Conservation (phyloP, 2,329 filamentous ascomycete genomes). For the Fonsecaea nubica region DNA sequence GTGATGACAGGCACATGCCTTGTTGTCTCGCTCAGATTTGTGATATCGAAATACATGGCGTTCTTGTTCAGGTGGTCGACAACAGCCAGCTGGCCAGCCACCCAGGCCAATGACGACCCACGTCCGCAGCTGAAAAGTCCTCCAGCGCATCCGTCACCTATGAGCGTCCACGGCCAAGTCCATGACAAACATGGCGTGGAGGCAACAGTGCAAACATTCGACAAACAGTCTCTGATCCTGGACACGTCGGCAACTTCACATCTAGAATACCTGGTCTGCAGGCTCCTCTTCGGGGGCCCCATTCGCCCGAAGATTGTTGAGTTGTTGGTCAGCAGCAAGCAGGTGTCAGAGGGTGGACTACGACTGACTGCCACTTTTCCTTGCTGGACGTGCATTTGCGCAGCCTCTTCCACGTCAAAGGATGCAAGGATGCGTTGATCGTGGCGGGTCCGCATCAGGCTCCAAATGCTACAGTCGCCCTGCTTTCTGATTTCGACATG, state of each 20-base stretch:
- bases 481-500: background rate
- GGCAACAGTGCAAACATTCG: background rate
- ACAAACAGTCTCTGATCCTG: background rate
- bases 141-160: background rate
- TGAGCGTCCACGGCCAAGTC: background rate
- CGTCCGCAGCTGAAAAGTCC: background rate
- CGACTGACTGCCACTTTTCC: background rate
- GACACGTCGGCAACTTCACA: background rate
- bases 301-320: slow-evolving; percentile 1
- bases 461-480: background rate
- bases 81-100: background rate
- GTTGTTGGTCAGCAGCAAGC: background rate
- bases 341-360: background rate
- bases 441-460: background rate
- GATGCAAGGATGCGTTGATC: background rate
- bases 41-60: background rate
- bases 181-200: background rate
- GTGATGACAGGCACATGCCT: background rate
- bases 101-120: background rate
- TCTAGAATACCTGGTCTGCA: background rate
- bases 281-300: background rate
- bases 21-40: background rate
- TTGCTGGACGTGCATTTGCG: background rate
- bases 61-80: background rate
- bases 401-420: background rate